These are phyloP conservation scores for Dunaliella primolecta DNA, from an alignment of 139 green algal genomes.

Conservation along the genomic window DNA sequence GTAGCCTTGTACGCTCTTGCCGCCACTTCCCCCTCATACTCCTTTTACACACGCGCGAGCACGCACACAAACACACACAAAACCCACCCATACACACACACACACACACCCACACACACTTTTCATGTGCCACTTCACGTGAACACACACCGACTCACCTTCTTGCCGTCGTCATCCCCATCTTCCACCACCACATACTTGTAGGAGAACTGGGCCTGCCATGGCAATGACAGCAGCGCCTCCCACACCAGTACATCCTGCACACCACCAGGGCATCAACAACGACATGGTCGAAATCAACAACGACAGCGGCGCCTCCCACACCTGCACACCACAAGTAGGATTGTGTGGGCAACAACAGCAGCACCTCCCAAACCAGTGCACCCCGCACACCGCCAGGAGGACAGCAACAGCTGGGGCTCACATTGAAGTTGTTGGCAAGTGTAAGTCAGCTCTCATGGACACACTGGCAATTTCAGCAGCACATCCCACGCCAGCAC, in stretches of 20 bases:
- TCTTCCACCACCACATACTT: constrained; percentile 52
- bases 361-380: background rate
- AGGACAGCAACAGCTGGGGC: background rate
- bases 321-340: background rate
- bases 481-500: background rate
- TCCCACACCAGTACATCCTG: constrained; percentile 67
- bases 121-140: too few species aligned
- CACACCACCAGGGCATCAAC: background rate
- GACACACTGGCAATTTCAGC: constrained; percentile 41
- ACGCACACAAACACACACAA: too few species aligned
- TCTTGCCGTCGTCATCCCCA: background rate
- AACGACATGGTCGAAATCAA: background rate
- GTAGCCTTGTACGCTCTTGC: too few species aligned
- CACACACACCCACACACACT: too few species aligned
- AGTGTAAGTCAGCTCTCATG: too few species aligned
- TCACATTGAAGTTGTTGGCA: background rate
- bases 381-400: background rate
- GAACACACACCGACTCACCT: too few species aligned
- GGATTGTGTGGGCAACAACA: background rate
- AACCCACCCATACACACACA: too few species aligned
- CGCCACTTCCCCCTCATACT: too few species aligned
- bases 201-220: constrained; percentile 51
- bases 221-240: constrained; percentile 48
- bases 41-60: too few species aligned
- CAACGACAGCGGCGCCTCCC: background rate